Conservation (phyloP, 495 filamentous ascomycete genomes). For the Clohesyomyces aquaticus region DNA sequence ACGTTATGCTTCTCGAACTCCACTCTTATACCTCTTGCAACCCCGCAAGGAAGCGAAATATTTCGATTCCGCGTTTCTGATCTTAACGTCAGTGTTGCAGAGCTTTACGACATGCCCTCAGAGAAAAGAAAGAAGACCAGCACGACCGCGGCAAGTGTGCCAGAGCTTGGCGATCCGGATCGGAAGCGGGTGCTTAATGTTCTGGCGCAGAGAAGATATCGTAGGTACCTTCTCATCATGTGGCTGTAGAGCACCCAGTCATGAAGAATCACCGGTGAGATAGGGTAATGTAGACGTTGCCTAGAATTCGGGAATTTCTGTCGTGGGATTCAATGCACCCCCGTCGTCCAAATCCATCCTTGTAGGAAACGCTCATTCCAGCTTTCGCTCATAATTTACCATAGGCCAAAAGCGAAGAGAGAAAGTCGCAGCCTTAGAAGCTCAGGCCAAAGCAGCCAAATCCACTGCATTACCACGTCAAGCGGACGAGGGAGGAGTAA, state of each 20-base stretch:
- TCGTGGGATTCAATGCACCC: too few relatives aligned
- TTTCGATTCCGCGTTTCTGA: not conserved
- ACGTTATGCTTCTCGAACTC: slow-evolving; percentile 30
- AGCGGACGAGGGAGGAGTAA: not conserved
- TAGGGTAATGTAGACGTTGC: too few relatives aligned
- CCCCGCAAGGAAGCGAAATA: not conserved
- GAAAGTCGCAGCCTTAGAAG: slow-evolving; percentile 35
- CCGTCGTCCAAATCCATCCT: too few relatives aligned
- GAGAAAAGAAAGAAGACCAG: slow-evolving; percentile 23
- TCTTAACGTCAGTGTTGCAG: slow-evolving; percentile 20
- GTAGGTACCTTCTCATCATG: too few relatives aligned
- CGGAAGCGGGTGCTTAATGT: slow-evolving; percentile 56
- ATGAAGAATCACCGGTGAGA: too few relatives aligned
- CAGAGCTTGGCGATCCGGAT: slow-evolving; percentile 44
- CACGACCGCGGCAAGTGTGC: slow-evolving; percentile 26
- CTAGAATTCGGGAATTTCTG: too few relatives aligned
- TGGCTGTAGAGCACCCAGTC: too few relatives aligned
- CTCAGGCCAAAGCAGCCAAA: slow-evolving; percentile 15
- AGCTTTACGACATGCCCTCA: slow-evolving; percentile 25
- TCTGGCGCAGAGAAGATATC: slow-evolving; percentile 56
- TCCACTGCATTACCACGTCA: slow-evolving; percentile 4
- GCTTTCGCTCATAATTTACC: not conserved
- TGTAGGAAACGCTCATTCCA: too few relatives aligned
- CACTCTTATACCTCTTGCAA: not conserved
- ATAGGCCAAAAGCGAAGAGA: slow-evolving; percentile 37